A percentile compares a stretch with the other conserved stretches of the same genome.
Conservation (phyloP, 106 monocot species). For the Allium cepa region DNA sequence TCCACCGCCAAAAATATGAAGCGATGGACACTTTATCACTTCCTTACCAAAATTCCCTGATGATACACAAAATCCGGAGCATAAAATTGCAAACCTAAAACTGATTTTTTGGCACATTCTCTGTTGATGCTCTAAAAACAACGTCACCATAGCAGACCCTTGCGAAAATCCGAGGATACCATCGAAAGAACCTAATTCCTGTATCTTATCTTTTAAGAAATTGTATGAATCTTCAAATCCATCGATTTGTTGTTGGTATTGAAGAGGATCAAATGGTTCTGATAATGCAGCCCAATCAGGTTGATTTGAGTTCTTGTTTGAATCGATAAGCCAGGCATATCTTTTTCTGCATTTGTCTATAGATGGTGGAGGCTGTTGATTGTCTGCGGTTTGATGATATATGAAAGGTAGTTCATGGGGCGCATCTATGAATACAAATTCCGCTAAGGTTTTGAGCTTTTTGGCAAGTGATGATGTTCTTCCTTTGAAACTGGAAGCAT, state of each 20-base stretch:
- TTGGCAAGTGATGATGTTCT: conserved; percentile 83
- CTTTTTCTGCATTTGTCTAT: conserved; percentile 37
- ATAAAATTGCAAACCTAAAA: conserved; percentile 74
- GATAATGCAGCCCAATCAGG: conserved; percentile 31
- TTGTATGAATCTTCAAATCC: conserved; percentile 76
- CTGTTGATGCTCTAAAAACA: conserved; percentile 54
- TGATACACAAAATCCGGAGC: conserved; percentile 63
- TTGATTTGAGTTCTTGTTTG: conserved; percentile 14
- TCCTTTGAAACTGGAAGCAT: conserved; percentile 86
- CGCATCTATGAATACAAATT: conserved; percentile 68
- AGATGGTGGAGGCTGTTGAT: conserved; percentile 12
- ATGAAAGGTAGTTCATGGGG: conserved; percentile 78
- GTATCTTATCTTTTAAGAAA: conserved; percentile 35
- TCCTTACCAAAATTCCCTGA: conserved; percentile 6
- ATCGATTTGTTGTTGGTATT: conserved; percentile 68
- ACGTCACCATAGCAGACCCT: conserved; percentile 83
- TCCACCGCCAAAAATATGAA: conserved; percentile 73
- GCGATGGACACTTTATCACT: conserved; percentile 50
- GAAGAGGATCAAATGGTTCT: conserved; percentile 69
- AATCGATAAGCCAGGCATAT: conserved; percentile 75
- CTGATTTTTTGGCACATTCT: conserved; percentile 10
- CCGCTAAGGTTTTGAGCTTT: conserved; percentile 62
- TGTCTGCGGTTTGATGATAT: conserved; percentile 12
- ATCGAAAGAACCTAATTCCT: conserved; percentile 62
- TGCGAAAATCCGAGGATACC: conserved; percentile 96